Evolutionary conservation across 2,329 filamentous ascomycete species (phyloP).

Genomic region (Ascomycota sp.): DNA sequence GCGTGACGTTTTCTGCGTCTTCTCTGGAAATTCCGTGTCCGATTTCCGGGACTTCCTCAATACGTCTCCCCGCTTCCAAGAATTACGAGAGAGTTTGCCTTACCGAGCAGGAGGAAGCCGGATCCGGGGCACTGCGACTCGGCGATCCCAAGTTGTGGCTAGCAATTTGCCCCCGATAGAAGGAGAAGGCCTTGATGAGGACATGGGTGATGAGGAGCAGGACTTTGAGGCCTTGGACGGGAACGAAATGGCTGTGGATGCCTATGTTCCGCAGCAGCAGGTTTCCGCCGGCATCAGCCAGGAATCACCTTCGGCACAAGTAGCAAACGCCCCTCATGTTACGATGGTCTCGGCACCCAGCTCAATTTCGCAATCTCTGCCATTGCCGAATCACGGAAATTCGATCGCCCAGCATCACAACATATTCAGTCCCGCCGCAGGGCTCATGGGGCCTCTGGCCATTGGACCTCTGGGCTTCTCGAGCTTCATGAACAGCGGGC

Average conservation of each 20-base stretch:
- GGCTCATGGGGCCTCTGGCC: constrained; percentile 2
- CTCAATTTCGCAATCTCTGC: constrained; percentile 6
- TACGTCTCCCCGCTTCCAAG: constrained; percentile 22
- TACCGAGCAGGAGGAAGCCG: constrained; percentile 3
- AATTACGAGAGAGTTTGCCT: constrained; percentile 15
- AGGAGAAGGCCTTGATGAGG: constrained; percentile 18
- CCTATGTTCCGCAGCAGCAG: constrained; percentile 7
- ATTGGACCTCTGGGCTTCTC: constrained; percentile 6
- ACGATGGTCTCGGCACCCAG: constrained; percentile 7
- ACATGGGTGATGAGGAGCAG: constrained; percentile 22
- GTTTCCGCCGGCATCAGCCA: neutral
- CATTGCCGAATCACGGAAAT: constrained; percentile 4
- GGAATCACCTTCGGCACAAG: constrained; percentile 1
- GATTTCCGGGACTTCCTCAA: constrained; percentile 63
- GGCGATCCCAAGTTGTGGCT: constrained; percentile 4
- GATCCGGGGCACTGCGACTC: constrained; percentile 3
- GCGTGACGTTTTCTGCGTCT: constrained; percentile 88
- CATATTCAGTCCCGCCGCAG: constrained; percentile 1
- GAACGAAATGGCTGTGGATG: constrained; percentile 16
- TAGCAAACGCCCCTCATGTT: constrained; percentile 8
- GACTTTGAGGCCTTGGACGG: constrained; percentile 19
- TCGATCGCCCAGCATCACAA: constrained; percentile 5
- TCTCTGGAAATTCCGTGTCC: constrained; percentile 67
- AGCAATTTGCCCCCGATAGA: constrained; percentile 6
- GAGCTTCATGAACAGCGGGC: constrained; percentile 10